A percentile compares a stretch with the other conserved stretches of the same genome.
phyloP scores from a whole-genome alignment of 2,329 filamentous ascomycete genomes.

The Stemphylium vesicarium region DNA sequence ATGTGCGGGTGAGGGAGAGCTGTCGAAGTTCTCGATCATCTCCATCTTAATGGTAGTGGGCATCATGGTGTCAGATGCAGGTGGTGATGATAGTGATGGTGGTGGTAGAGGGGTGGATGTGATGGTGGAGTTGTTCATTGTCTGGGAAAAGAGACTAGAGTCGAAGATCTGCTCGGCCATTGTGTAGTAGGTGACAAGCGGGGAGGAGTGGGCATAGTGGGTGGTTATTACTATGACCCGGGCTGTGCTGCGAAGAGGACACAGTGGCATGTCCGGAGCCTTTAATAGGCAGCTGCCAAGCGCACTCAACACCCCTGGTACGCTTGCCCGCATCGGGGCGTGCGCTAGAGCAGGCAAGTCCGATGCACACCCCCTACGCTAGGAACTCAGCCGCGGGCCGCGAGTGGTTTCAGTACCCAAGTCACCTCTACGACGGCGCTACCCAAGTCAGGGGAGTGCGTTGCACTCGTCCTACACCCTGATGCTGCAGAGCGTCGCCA shows the following conservation, averaged over 20 bases:
- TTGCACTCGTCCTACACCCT: conserved; percentile 19
- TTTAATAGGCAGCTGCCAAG: conserved; percentile 42
- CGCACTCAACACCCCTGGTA: conserved; percentile 18
- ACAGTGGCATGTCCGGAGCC: conserved; percentile 44
- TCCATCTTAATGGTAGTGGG: conserved; percentile 52
- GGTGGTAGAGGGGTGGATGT: conserved; percentile 32
- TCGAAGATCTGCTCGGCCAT: conserved; percentile 39
- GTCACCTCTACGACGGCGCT: background rate
- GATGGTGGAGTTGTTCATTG: conserved; percentile 32
- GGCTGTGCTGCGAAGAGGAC: conserved; percentile 34
- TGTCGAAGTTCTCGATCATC: conserved; percentile 44
- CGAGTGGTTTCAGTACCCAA: conserved; percentile 30
- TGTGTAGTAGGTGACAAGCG: conserved; percentile 33
- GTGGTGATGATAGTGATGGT: conserved; percentile 16
- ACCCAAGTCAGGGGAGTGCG: conserved; percentile 24
- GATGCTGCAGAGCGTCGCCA: background rate
- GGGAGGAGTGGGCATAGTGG: conserved; percentile 41
- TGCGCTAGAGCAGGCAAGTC: conserved; percentile 9
- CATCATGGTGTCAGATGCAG: conserved; percentile 18
- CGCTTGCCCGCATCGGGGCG: conserved; percentile 19
- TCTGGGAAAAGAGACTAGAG: conserved; percentile 27
- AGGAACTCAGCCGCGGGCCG: conserved; percentile 34
- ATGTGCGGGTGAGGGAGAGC: conserved; percentile 29
- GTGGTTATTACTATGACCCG: conserved; percentile 30
- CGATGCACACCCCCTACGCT: conserved; percentile 25